Conservation (phyloP, 2,329 filamentous ascomycete genomes). For the Calonectria montana region DNA sequence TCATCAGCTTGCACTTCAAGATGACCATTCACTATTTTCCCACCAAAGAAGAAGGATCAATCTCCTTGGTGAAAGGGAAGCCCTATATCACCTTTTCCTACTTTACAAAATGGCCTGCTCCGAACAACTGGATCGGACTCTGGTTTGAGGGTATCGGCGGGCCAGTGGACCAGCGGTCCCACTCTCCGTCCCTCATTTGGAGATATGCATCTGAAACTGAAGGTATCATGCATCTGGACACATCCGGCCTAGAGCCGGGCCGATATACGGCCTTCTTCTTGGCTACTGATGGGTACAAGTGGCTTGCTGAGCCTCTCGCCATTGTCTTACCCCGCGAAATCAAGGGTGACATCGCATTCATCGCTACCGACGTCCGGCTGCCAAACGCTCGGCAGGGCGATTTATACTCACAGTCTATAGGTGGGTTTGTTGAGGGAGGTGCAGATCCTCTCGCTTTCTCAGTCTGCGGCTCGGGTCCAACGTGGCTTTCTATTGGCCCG, state of each 20-base stretch:
- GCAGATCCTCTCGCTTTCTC: neutral
- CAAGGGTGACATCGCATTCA: neutral
- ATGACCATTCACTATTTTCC: constrained; percentile 1
- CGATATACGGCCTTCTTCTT: neutral
- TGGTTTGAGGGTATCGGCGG: neutral
- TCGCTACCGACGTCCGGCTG: neutral
- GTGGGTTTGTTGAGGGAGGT: neutral
- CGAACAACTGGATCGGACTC: neutral
- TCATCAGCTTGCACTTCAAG: neutral
- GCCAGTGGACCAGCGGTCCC: neutral
- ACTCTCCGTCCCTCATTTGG: neutral
- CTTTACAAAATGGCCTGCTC: neutral
- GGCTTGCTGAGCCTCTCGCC: neutral
- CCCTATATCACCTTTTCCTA: neutral
- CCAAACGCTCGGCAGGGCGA: neutral
- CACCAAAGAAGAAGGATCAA: neutral
- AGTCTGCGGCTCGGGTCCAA: neutral
- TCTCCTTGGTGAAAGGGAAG: neutral
- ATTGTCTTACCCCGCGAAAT: neutral
- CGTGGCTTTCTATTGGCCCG: neutral
- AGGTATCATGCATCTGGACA: neutral
- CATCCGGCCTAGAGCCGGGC: neutral
- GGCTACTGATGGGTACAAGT: neutral
- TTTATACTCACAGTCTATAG: neutral
- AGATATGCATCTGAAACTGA: neutral